Evolutionary conservation across 768 basidiomycete species (phyloP), one percentile per base, ranked within the genome.

Genomic region (Mycena albidolilacea): DNA sequence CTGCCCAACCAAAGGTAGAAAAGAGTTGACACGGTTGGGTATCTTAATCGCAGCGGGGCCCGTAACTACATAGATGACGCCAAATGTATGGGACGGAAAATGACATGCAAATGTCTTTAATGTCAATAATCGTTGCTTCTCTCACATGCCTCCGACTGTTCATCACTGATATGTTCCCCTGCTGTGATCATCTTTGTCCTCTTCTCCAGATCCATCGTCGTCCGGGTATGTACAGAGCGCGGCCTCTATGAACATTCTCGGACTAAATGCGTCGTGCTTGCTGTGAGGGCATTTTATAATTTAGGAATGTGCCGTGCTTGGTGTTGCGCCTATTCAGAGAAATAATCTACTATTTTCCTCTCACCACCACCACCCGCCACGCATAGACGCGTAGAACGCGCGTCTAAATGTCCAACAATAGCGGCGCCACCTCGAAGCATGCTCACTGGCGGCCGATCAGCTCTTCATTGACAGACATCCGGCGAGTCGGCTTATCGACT

Each of bases 11-110:
- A 23, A 43, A 21, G 50, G 1, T 52, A 19, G 50, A 10, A 52
- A 52, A 52, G 50, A 52, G 50, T 52, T 52, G 50, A 21, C 50
- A 52, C n/a, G 50, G 41, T 43, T 48, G 46, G 46, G 46, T 17
- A 48, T 48, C 5, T 48, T 19, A 12, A 48, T 15, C 15, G 15
- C 17, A 48, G 46, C 46, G 17, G 46, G 46, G 46, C 46, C 46
- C 46, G 46, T 48, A 48, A 48, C 46, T 48, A 48, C 46, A 48
- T 48, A 48, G 5, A 48, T 19, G 11, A 48, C 46, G 46, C 46
- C 46, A 48, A 48, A 48, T 48, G 46, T 48, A 48, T 48, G 15
- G 46, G 46, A 48, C 46, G 46, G 17, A 43, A 43, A 9, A 43
- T 43, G 41, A 43, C 41, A 43, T 43, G 41, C 41, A 5, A 48